Evolutionary conservation across 495 filamentous ascomycete genomes (phyloP), one percentile per base, ranked within the genome.

Genomic region (Tuber brumale): DNA sequence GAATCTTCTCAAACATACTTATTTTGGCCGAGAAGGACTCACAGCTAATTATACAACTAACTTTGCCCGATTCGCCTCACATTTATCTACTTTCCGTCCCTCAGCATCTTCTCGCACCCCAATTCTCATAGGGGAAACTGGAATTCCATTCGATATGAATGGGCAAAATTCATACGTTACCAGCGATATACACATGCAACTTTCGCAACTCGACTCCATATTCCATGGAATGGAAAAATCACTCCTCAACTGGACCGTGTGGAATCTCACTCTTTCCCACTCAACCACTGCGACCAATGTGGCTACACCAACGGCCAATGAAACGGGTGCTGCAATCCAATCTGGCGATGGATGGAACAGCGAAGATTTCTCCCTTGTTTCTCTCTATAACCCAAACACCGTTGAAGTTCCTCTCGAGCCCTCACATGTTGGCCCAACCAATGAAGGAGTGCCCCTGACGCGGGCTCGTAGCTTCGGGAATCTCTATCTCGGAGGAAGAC

Each of bases 291-390:
- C 75, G 3, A 79, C 70, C n/a, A 8, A 69, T 7, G 66, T 45
- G 31, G 42, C 70, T 27, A 70, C 27, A 16, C 72, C 76, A 4
- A 41, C 69, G 23, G 79, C 80, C 43, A 93, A 92, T 80, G 88
- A 87, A 70, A 91, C 92, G 7, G 76, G 66, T 1, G 80, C 81
- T 21, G 27, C 69, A 16, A 76, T 76, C 75, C 85, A 89, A 83
- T 92, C 91, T 88, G 91, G 91, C 41, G 91, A 93, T 78, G 85
- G 88, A 16, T 93, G 91, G 91, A 93, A 93, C 77, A 91, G 91
- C 48, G 91, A 93, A 80, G 91, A 93, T 83, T 86, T 93, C 71
- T 92, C 90, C 12, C 90, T 93, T 45, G 89, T 86, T 74, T 92
- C 90, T 0, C 79, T 83, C 1, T 88, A 92, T 75, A 90, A 73